These are phyloP conservation scores for Sarcomyxa edulis DNA, from an alignment of 768 basidiomycete species.

Conservation along the genomic window DNA sequence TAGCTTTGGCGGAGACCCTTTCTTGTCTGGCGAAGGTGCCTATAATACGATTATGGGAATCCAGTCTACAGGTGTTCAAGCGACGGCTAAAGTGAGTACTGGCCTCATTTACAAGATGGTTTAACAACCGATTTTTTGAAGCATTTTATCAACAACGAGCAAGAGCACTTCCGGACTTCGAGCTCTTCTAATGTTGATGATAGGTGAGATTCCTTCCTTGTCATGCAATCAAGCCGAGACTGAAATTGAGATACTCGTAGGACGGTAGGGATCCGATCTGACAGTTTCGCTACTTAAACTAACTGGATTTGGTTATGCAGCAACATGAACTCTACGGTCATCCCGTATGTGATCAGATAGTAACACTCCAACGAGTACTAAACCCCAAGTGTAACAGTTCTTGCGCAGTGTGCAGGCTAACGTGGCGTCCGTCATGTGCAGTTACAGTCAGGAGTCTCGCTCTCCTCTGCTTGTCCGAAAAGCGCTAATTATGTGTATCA, in stretches of 20 bases:
- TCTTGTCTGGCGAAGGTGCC: constrained; percentile 66
- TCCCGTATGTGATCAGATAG: too few species aligned
- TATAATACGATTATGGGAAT: constrained; percentile 82
- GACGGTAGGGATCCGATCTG: too few species aligned
- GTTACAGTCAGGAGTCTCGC: constrained; percentile 54
- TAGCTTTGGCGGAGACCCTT: constrained; percentile 92
- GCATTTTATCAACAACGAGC: constrained; percentile 41
- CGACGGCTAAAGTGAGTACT: constrained; percentile 86
- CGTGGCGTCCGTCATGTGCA: constrained; percentile 71
- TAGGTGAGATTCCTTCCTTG: too few species aligned
- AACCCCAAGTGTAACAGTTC: too few species aligned
- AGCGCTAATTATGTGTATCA: too few species aligned
- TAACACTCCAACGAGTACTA: too few species aligned
- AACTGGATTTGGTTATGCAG: too few species aligned
- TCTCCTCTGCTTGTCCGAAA: too few species aligned
- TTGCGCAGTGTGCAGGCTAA: constrained; percentile 69
- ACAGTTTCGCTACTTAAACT: too few species aligned
- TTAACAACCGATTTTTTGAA: background rate
- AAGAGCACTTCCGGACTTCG: constrained; percentile 55
- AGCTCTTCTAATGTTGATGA: constrained; percentile 72
- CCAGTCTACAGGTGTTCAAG: constrained; percentile 76
- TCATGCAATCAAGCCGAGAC: too few species aligned
- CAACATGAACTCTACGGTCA: constrained; percentile 71
- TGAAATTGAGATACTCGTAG: too few species aligned
- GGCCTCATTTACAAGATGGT: constrained; percentile 69